Evolutionary conservation across 768 basidiomycete genomes (phyloP), one percentile per base, ranked within the genome.

Genomic region (Cystobasidium tubakii): DNA sequence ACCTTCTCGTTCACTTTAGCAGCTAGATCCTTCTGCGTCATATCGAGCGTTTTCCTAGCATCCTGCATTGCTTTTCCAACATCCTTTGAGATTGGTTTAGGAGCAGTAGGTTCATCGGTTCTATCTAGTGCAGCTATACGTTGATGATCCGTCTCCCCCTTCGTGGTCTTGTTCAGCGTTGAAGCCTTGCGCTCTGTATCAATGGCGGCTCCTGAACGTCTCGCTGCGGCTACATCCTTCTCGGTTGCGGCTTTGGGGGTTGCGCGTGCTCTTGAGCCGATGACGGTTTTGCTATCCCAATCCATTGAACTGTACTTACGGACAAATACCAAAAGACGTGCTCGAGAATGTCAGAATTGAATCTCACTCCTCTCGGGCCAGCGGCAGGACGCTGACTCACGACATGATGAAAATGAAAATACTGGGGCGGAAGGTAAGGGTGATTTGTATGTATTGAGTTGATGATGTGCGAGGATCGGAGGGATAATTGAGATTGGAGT

Each of bases 11-110:
- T 75, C 60, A 64, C 57, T 62, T 72, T 70, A 44, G 39, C 33
- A 25, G 55, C 74, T 23, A 75, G 69, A 31, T 75, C 74, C 60
- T 72, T 75, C 69, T 75, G 74, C 55, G 67, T 70, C 53, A 74
- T 34, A 1, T 36, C 67, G 34, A 73, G 39, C 13, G 57, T 44
- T 44, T 70, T 66, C 4, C 74, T 66, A 19, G 74, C 74, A 39
- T 57, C 62, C 21, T 36, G 21, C 54, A 75, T 75, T 13, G 66
- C 74, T 43, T 72, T 70, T 3, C 74, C 74, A n/a, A 75, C 66
- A 54, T 62, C 64, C 46, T 19, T 13, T 15, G 73, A 73, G 34
- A 75, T 39, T 4, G 53, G 62, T 23, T 31, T 27, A 13, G 74
- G 74, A 43, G 74, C 65, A 33, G 74, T 55, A 17, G 66, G 70